Evolutionary conservation across 352 stramenopile genomes (phyloP).

Genomic region (Plasmopara halstedii): DNA sequence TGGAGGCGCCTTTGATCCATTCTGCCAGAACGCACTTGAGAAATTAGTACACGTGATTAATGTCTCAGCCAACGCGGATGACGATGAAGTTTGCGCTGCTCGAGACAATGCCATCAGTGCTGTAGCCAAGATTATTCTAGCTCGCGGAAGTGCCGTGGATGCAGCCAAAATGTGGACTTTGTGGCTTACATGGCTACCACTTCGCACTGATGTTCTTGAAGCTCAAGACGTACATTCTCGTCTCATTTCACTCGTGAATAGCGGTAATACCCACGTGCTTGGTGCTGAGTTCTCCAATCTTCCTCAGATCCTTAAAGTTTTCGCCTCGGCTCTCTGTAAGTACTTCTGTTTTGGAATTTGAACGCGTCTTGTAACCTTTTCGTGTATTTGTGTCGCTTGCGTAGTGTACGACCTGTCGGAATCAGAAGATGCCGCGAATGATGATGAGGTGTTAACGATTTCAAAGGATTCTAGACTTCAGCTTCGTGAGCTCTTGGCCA

Average conservation of each 20-base stretch:
- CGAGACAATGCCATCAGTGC: constrained; percentile 79
- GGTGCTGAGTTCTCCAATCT: constrained; percentile 62
- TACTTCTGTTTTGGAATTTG: constrained; percentile 12
- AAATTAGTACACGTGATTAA: constrained; percentile 67
- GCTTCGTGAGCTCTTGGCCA: constrained; percentile 49
- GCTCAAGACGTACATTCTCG: constrained; percentile 68
- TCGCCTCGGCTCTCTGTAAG: constrained; percentile 66
- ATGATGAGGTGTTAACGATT: constrained; percentile 67
- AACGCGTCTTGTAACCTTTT: constrained; percentile 12
- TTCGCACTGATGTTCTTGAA: constrained; percentile 73
- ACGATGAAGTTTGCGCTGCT: constrained; percentile 56
- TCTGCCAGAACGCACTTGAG: constrained; percentile 55
- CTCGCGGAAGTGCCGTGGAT: constrained; percentile 49
- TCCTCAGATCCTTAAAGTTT: constrained; percentile 59
- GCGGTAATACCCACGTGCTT: constrained; percentile 54
- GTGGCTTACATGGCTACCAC: constrained; percentile 78
- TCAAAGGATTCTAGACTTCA: constrained; percentile 51
- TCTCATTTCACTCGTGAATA: constrained; percentile 55
- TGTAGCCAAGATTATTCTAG: constrained; percentile 70
- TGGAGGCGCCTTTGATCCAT: constrained; percentile 59
- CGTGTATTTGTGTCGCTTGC: constrained; percentile 7
- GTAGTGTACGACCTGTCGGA: constrained; percentile 59
- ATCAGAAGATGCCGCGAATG: constrained; percentile 45
- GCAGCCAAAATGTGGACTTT: constrained; percentile 51
- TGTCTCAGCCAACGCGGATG: constrained; percentile 36